These are phyloP conservation scores for Backusella macrospora DNA, from an alignment of 192 early-diverging fungal genomes.

Conservation along the genomic window DNA sequence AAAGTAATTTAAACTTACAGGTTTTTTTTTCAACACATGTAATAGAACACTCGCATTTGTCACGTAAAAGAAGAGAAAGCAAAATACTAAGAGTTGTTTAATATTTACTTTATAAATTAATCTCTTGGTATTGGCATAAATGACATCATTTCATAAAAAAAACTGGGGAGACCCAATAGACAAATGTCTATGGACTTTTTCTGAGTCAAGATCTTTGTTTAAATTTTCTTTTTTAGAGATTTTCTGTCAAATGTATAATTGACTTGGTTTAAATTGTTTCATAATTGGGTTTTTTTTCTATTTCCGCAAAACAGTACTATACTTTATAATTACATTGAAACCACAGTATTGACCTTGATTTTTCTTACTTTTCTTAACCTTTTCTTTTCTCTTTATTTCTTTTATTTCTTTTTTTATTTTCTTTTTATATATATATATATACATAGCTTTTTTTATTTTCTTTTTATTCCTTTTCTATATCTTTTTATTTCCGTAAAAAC, in stretches of 20 bases:
- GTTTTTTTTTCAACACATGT: too few species aligned
- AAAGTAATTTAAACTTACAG: constrained; percentile 4
- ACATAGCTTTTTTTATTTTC: too few species aligned
- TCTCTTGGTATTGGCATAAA: neutral
- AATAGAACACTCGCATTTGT: too few species aligned
- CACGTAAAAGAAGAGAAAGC: too few species aligned
- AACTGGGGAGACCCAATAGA: neutral
- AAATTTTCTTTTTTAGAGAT: neutral
- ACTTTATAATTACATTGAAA: neutral
- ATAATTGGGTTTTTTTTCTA: constrained; percentile 2
- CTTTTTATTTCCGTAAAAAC: neutral
- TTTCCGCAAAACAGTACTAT: constrained; percentile 1
- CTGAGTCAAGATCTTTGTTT: constrained; percentile 8
- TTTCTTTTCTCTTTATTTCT: neutral
- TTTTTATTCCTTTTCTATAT: too few species aligned
- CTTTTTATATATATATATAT: too few species aligned
- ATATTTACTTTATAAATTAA: too few species aligned
- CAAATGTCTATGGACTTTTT: neutral
- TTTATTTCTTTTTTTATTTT: neutral
- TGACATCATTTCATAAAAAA: neutral
- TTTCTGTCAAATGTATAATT: constrained; percentile 8
- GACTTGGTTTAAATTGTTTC: neutral
- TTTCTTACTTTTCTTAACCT: neutral
- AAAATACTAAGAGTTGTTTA: too few species aligned
- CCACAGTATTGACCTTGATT: neutral